Conservation (phyloP, 306 rosid species). For the Pueraria montana region DNA sequence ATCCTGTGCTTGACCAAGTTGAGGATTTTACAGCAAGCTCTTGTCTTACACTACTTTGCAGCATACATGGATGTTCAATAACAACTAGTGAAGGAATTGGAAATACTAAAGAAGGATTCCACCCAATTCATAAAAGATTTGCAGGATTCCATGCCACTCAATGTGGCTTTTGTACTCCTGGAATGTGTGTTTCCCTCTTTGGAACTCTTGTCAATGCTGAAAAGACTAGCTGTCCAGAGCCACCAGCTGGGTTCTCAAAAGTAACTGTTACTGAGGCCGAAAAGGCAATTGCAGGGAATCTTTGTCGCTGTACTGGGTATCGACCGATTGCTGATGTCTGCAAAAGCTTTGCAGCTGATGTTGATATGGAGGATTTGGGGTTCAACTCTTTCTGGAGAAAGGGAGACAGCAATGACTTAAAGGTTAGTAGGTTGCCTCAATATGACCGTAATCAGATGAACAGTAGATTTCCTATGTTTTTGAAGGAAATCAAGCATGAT, state of each 20-base stretch:
- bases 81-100: slow-evolving; percentile 94
- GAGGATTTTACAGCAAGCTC: slow-evolving; percentile 80
- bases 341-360: slow-evolving; percentile 88
- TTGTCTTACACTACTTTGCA: slow-evolving; percentile 87
- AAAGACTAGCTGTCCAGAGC: slow-evolving; percentile 60
- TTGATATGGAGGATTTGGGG: slow-evolving; percentile 94
- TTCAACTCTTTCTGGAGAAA: slow-evolving; percentile 84
- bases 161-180: slow-evolving; percentile 97
- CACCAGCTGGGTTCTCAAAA: slow-evolving; percentile 83
- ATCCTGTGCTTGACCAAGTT: slow-evolving; percentile 64
- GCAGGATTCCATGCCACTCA: slow-evolving; percentile 93
- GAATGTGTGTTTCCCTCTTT: slow-evolving; percentile 86
- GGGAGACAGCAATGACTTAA: slow-evolving; percentile 61
- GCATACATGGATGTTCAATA: slow-evolving; percentile 73
- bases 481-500: slow-evolving; percentile 62
- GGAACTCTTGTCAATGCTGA: slow-evolving; percentile 81
- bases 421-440: slow-evolving; percentile 61
- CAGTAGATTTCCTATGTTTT: slow-evolving; percentile 71
- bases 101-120: slow-evolving; percentile 79
- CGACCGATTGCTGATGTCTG: slow-evolving; percentile 92
- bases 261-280: slow-evolving; percentile 79
- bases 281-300: slow-evolving; percentile 87
- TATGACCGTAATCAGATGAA: slow-evolving; percentile 50
- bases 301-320: slow-evolving; percentile 96
- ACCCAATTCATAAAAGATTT: slow-evolving; percentile 80